Conservation (phyloP, 2,329 filamentous ascomycete species). For the Pestalotiopsis sp. region DNA sequence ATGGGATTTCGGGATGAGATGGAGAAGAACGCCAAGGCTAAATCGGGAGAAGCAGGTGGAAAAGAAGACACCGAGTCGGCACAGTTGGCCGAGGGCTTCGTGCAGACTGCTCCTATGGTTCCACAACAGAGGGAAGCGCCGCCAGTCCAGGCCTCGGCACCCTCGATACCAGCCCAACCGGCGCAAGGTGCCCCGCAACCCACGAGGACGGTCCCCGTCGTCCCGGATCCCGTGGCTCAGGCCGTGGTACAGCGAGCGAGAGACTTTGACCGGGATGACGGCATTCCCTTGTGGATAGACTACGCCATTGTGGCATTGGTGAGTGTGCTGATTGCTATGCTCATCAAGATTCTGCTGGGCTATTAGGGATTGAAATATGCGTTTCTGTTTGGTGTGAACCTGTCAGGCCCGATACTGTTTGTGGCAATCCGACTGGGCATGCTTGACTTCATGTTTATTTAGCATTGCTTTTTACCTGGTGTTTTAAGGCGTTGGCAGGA, state of each 20-base stretch:
- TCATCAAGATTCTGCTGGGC: constrained; percentile 57
- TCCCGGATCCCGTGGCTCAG: constrained; percentile 21
- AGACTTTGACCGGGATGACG: constrained; percentile 42
- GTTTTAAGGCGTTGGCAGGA: not conserved
- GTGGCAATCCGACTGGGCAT: not conserved
- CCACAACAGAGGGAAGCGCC: constrained; percentile 18
- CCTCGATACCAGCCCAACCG: constrained; percentile 23
- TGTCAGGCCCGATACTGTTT: not conserved
- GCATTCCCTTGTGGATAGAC: constrained; percentile 76
- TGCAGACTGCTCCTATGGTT: constrained; percentile 45
- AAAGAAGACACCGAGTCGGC: constrained; percentile 45
- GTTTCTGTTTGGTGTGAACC: not conserved
- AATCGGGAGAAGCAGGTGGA: constrained; percentile 9
- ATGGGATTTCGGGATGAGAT: constrained; percentile 78
- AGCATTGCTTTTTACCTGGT: not conserved
- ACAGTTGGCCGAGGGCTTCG: constrained; percentile 60
- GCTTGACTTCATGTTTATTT: not conserved
- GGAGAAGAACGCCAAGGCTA: constrained; percentile 38
- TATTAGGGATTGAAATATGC: constrained; percentile 17
- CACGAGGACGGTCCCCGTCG: constrained; percentile 29
- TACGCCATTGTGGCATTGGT: constrained; percentile 76
- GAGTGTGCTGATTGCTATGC: constrained; percentile 70
- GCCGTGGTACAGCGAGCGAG: constrained; percentile 22
- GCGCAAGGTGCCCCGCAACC: constrained; percentile 29
- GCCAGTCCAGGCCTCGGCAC: constrained; percentile 16